Evolutionary conservation across 257 asterid species (phyloP), one percentile per base, ranked within the genome.

Genomic region (Orobanche coerulescens): DNA sequence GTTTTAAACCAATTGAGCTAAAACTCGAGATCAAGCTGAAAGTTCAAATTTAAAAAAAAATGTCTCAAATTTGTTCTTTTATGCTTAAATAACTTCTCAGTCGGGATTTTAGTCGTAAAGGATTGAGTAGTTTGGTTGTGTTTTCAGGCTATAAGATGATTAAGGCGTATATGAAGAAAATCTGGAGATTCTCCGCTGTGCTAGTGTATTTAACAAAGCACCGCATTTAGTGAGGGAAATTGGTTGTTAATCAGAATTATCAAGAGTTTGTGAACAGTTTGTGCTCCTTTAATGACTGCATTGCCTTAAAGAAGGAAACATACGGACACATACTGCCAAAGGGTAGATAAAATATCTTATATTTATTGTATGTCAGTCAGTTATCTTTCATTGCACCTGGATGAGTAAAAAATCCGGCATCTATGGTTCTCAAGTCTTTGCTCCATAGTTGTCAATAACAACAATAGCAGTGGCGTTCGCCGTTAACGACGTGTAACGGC

Each of bases 381-480:
- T 37, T 22, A 40, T 49, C 13, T 36, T 62, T 34, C 42, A n/a
- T 52, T 54, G 15, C 44, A 42, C 2, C 13, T 49, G 40, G 36
- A 58, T 56, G 44, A 46, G 20, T 26, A n/a, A 26, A 42, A 49
- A 46, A 3, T 16, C 37, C 16, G 22, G 12, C 33, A 12, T 42
- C 23, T 56, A 54, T 39, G 33, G 44, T 55, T 25, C 36, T 57
- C n/a, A n/a, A n/a, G n/a, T n/a, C n/a, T n/a, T n/a, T n/a, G n/a
- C n/a, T n/a, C n/a, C n/a, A n/a, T n/a, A n/a, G n/a, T n/a, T n/a
- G n/a, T n/a, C n/a, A n/a, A n/a, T n/a, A n/a, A n/a, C n/a, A n/a
- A n/a, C n/a, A n/a, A n/a, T n/a, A n/a, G n/a, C n/a, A n/a, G n/a
- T n/a, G n/a, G n/a, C n/a, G n/a, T n/a, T n/a, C n/a, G n/a, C n/a